Evolutionary conservation across 192 early-diverging fungal genomes (phyloP).

Genomic region (Coemansia sp.): DNA sequence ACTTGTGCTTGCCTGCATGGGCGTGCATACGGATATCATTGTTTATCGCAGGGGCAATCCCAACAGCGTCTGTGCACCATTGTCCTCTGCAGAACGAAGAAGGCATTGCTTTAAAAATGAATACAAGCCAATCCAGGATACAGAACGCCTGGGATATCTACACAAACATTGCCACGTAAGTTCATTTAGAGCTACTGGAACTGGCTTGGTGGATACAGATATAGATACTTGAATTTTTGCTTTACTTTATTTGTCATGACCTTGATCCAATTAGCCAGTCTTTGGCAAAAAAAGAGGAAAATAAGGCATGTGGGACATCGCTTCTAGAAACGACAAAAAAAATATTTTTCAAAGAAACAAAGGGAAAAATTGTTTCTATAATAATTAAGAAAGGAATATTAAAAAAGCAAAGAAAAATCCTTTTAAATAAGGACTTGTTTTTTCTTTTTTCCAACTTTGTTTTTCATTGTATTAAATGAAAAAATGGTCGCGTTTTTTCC

Average conservation of each 20-base stretch:
- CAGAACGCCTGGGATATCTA: no score
- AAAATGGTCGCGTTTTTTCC: neutral
- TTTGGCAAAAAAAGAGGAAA: neutral
- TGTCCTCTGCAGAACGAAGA: neutral
- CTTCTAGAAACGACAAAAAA: neutral
- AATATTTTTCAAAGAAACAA: conserved; percentile 1
- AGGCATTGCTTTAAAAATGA: no score
- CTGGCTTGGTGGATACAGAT: no score
- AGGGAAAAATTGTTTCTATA: neutral
- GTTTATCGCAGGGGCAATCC: neutral
- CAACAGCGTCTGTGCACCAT: neutral
- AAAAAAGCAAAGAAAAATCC: no score
- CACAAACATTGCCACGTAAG: no score
- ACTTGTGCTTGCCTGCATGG: neutral
- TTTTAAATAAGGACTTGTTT: neutral
- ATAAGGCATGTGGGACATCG: neutral
- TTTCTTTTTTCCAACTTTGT: neutral
- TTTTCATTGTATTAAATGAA: neutral
- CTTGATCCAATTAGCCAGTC: neutral
- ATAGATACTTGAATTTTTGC: neutral
- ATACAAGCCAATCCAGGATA: no score
- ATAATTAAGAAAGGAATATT: no score
- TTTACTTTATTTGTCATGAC: neutral
- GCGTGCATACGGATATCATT: neutral
- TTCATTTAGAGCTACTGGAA: no score